Base-by-base conservation (phyloP, 192 early-diverging fungal genomes). In the Umbelopsis sp. region DNA sequence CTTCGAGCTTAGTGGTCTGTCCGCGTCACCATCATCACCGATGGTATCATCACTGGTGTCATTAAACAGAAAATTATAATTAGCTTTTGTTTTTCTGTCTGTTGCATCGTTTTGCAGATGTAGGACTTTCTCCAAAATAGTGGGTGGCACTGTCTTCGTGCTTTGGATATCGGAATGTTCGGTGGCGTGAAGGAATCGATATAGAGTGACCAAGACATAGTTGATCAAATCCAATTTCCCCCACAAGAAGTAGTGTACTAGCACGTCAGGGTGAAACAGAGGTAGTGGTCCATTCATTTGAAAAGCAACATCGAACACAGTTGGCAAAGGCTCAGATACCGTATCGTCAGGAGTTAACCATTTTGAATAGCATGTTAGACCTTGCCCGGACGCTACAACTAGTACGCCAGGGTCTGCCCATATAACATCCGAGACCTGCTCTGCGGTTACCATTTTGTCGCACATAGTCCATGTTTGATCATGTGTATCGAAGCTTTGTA, bases 181-280 rank as follows among this genome's bases (percentile, higher is more conserved):
- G 7, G 27, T 30, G 5, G 55, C 55, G 18, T 33, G 65, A 41
- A 78, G 22, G 21, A 84, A 92, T 37, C 82, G 80, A 61, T 91
- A 86, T n/a, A 95, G 81, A 5, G 86, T 74, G 18, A 82, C 81
- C 30, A 93, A 70, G 23, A 87, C 81, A 66, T 83, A 85, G 20
- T 89, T 84, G 27, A 93, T 86, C 7, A 91, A 72, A 55, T 90
- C 86, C 69, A 86, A 86, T 68, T 91, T 86, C 23, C 83, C 88
- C 90, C 90, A 92, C 67, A 92, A 67, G 35, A 94, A 74, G 73
- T 91, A 89, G 35, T 93, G 85, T 9, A 88, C 73, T 49, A 95
- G 69, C 15, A 91, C 72, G 21, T 80, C 74, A 13, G 93, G 93
- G 70, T 95, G 91, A 68, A 93, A 90, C 66, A 91, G 88, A 2